Evolutionary conservation across 2,329 filamentous ascomycete species (phyloP).

Genomic region (Fusarium sp.): DNA sequence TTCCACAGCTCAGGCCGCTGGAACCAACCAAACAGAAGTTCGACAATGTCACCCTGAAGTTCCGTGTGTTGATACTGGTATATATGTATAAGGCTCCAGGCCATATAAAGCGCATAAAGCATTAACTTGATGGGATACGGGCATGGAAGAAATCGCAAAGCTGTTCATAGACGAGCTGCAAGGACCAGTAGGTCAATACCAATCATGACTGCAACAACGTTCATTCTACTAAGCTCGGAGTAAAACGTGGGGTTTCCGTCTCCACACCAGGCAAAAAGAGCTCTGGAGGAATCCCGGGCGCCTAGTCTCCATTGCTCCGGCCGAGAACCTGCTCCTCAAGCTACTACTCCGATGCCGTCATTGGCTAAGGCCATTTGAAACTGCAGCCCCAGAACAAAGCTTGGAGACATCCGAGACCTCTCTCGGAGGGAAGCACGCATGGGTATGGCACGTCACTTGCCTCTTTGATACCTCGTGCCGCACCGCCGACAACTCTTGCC

Average conservation of each 20-base stretch:
- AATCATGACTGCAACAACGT: background rate
- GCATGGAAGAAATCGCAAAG: background rate
- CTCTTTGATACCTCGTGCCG: constrained; percentile 33
- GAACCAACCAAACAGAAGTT: constrained; percentile 27
- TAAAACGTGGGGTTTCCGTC: constrained; percentile 12
- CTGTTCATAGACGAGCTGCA: background rate
- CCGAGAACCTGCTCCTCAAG: constrained; percentile 10
- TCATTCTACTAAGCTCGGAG: background rate
- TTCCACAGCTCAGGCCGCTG: constrained; percentile 23
- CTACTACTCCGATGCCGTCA: constrained; percentile 6
- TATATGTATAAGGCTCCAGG: background rate
- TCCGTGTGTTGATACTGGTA: background rate
- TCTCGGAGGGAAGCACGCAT: constrained; percentile 14
- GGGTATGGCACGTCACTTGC: constrained; percentile 37
- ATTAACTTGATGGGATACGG: no score
- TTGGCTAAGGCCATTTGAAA: constrained; percentile 11
- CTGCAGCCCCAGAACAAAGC: background rate
- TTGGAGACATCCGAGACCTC: constrained; percentile 5
- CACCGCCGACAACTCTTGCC: constrained; percentile 29
- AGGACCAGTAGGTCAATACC: background rate
- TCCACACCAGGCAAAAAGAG: constrained; percentile 8
- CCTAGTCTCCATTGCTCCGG: constrained; percentile 42
- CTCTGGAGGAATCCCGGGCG: constrained; percentile 2
- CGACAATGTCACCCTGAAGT: constrained; percentile 1
- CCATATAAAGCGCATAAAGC: background rate